Conservation (phyloP, 2,329 filamentous ascomycete genomes). For the Aureobasidium sp. region DNA sequence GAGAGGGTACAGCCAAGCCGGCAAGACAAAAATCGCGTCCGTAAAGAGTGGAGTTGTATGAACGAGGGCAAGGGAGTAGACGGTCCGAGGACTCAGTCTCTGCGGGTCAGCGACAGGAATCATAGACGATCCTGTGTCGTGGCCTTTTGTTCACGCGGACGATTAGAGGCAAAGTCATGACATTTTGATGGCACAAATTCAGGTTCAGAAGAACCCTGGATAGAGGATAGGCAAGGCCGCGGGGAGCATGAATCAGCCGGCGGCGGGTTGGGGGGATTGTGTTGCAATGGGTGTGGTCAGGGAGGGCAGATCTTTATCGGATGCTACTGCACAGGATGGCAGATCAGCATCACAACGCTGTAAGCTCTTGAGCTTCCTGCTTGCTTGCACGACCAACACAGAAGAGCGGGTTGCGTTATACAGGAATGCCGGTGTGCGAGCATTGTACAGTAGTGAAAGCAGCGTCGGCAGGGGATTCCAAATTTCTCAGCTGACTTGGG, state of each 20-base stretch:
- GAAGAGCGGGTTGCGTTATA: neutral
- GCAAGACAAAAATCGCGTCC: neutral
- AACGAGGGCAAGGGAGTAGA: conserved; percentile 3
- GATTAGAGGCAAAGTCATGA: neutral
- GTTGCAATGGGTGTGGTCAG: neutral
- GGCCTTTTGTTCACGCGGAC: neutral
- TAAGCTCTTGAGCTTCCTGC: neutral
- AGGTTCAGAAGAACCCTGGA: neutral
- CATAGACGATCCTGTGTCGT: neutral
- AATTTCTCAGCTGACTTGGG: neutral
- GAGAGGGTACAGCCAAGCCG: conserved; percentile 7
- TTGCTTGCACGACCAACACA: neutral
- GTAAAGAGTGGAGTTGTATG: conserved; percentile 3
- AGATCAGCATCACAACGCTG: neutral
- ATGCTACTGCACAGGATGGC: neutral
- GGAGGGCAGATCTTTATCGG: conserved; percentile 4
- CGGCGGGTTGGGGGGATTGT: neutral
- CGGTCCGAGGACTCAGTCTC: neutral
- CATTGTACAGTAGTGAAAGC: neutral
- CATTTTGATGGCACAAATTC: neutral
- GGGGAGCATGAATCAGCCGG: conserved; percentile 4
- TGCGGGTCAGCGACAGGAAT: neutral
- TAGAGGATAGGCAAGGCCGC: neutral
- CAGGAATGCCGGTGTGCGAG: neutral
- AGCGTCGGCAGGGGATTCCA: neutral